Percentiles rank a stretch among this genome's conserved stretches.
phyloP scores from a whole-genome alignment of 441 rosid species.

The Arabidopsis hybrid region DNA sequence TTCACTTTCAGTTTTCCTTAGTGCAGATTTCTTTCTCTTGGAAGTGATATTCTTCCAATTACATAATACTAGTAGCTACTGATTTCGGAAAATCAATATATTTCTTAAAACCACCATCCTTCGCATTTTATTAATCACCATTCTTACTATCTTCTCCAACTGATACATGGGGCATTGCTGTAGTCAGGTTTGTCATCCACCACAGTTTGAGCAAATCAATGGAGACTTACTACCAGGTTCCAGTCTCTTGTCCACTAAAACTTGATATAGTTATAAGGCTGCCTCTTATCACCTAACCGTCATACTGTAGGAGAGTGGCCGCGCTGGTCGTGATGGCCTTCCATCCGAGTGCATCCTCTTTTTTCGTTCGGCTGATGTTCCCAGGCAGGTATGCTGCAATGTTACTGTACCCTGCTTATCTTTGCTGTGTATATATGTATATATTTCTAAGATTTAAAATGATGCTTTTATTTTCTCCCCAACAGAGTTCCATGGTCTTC shows the following conservation, averaged over 20 bases:
- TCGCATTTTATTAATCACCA: not conserved
- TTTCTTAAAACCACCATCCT: not conserved
- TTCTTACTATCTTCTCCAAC: conserved; percentile 20
- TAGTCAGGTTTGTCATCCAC: conserved; percentile 99
- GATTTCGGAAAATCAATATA: not conserved
- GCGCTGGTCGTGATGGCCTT: conserved; percentile 98
- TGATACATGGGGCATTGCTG: conserved; percentile 44
- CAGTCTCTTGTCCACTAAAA: conserved; percentile 22
- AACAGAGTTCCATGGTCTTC: conserved; percentile 98
- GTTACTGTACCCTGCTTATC: conserved; percentile 18
- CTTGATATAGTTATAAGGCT: conserved; percentile 17
- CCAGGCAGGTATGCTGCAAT: conserved; percentile 75
- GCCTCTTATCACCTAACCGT: conserved; percentile 41
- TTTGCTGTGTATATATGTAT: not conserved
- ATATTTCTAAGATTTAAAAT: not conserved
- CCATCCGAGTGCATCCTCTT: conserved; percentile 92
- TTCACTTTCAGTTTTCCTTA: not conserved
- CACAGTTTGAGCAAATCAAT: conserved; percentile 98
- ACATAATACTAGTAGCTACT: not conserved
- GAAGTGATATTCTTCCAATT: not conserved
- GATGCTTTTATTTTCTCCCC: conserved; percentile 34
- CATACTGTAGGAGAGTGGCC: conserved; percentile 90
- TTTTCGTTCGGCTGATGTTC: conserved; percentile 91
- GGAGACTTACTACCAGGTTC: conserved; percentile 99
- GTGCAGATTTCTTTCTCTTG: conserved; percentile 10